Base-by-base conservation (phyloP, 2,329 filamentous ascomycete genomes). In the Herpotrichia juniperi region DNA sequence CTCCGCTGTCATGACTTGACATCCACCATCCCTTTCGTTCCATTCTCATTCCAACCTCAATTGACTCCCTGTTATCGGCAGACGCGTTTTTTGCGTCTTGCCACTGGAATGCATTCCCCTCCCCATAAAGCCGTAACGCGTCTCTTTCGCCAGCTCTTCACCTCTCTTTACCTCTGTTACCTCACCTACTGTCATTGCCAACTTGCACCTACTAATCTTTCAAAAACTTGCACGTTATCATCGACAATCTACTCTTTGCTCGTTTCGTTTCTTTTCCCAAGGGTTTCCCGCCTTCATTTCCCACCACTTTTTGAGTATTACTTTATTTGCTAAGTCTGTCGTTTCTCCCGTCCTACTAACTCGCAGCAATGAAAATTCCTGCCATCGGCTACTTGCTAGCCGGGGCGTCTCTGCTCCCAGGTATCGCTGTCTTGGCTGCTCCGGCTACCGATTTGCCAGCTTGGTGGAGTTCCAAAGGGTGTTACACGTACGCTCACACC, bases 321-420 rank as follows among this genome's bases (percentile, higher is more conserved):
- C 6, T 3, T n/a, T 42, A 25, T n/a, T 42, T 4, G 10, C 8
- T 40, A 40, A 22, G 39, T 42, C n/a, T 28, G 16, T 19, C 19
- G 19, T 14, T 42, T 17, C 26, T 17, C 19, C 21, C 34, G 17
- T 21, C 34, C 34, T 17, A 7, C 16, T 19, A 37, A 37, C n/a
- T 11, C 39, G 39, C 39, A 42, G 39, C 39, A 16, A 42, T 42
- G 39, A 42, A 42, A 25, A 11, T 42, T 22, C n/a, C n/a, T n/a
- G 11, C 19, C 39, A n/a, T 42, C 14, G 12, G 19, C 22, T 28
- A 42, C 39, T 10, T 42, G 19, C n/a, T 42, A 28, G 39, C 39
- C 17, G 39, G 39, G 12, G 32, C 17, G 14, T 25, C 39, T 42
- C 21, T 42, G 12, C 24, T 42, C 19, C 24, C 39, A 28, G 24